Percentiles rank a stretch among this genome's conserved stretches.
Conservation (phyloP, 768 basidiomycete species). For the Tulasnella sp. region DNA sequence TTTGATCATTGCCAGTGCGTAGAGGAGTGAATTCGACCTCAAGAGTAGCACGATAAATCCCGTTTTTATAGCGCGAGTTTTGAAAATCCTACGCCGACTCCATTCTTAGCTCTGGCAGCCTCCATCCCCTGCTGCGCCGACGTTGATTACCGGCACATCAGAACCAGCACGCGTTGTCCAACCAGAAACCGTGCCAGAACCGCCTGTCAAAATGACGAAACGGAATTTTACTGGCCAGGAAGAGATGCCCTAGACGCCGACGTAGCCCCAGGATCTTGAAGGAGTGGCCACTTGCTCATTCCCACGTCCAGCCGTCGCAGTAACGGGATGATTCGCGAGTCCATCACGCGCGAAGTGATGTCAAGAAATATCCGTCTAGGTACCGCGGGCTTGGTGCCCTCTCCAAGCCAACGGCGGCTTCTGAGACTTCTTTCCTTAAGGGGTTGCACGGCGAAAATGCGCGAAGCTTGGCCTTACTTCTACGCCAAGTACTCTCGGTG, state of each 20-base stretch:
- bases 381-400: not conserved
- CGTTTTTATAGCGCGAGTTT: not conserved
- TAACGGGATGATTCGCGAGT: not conserved
- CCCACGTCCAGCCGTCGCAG: not conserved
- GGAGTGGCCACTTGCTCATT: not conserved
- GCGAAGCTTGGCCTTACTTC: not conserved
- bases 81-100: not conserved
- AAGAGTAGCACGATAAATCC: not conserved
- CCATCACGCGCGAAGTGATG: not conserved
- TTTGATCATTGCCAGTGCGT: not conserved
- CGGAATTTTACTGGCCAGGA: not conserved
- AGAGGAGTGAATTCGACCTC: not conserved
- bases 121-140: not conserved
- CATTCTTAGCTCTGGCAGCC: not conserved
- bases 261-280: not conserved
- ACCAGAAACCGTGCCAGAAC: not conserved
- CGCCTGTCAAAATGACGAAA: not conserved
- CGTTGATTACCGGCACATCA: not conserved
- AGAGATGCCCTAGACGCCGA: not conserved
- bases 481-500: not conserved
- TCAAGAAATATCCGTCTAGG: not conserved
- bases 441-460: slow-evolving; percentile 6
- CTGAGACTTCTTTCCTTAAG: not conserved
- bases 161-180: not conserved
- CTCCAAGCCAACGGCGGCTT: not conserved